phyloP scores from a whole-genome alignment of 768 basidiomycete genomes.

The Phlebiopsis gigantea region DNA sequence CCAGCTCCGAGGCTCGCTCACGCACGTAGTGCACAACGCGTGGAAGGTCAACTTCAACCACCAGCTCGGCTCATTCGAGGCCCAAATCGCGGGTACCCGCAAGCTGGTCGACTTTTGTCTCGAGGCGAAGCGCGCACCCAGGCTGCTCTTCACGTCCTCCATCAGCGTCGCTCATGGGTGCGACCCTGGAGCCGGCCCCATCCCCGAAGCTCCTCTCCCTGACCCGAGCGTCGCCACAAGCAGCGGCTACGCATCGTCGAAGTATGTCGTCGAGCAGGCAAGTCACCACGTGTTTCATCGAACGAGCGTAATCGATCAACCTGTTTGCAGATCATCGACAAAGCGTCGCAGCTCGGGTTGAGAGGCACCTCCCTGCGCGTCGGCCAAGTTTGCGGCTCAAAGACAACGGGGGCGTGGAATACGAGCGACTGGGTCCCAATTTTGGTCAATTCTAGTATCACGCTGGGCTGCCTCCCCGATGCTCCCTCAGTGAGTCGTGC shows the following conservation, averaged over 20 bases:
- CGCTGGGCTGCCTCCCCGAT: slow-evolving; percentile 8
- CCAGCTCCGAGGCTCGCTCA: slow-evolving; percentile 7
- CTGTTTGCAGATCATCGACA: slow-evolving; percentile 16
- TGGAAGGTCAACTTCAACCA: slow-evolving; percentile 38
- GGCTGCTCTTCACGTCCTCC: slow-evolving; percentile 30
- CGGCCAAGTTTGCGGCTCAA: slow-evolving; percentile 23
- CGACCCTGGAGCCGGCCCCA: slow-evolving; percentile 8
- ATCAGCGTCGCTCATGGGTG: slow-evolving; percentile 24
- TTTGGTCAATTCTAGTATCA: slow-evolving; percentile 16
- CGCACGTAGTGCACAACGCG: slow-evolving; percentile 19
- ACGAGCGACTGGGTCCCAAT: slow-evolving; percentile 28
- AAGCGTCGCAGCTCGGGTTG: slow-evolving; percentile 10
- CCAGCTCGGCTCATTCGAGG: slow-evolving; percentile 27
- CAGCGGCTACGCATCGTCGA: slow-evolving; percentile 35
- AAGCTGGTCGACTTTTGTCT: slow-evolving; percentile 31
- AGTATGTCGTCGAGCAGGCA: slow-evolving; percentile 37
- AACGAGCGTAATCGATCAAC: not conserved
- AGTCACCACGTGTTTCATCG: not conserved
- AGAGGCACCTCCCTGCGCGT: slow-evolving; percentile 21
- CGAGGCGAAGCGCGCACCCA: slow-evolving; percentile 19
- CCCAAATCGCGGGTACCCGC: slow-evolving; percentile 24
- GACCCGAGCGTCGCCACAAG: slow-evolving; percentile 26
- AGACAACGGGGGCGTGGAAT: slow-evolving; percentile 23
- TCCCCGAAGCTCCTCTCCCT: slow-evolving; percentile 23
- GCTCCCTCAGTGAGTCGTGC: slow-evolving; percentile 7